These are phyloP conservation scores for Cyberlindnera lachancei DNA, from an alignment of 805 yeast species.

Conservation along the genomic window DNA sequence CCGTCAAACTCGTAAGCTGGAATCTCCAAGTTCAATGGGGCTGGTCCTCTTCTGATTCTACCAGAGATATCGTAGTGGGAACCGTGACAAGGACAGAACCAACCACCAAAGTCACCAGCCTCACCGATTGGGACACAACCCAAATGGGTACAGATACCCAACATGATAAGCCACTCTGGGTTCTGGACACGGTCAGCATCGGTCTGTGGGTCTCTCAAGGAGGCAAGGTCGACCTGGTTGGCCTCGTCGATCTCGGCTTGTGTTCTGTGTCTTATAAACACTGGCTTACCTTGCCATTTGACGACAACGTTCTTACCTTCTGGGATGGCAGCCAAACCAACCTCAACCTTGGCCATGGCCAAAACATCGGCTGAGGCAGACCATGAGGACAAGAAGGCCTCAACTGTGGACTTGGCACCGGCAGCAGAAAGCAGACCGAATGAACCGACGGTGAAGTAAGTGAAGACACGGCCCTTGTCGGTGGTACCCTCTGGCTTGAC, in stretches of 20 bases:
- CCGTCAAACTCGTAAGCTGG: slow-evolving; percentile 86
- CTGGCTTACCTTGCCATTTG: slow-evolving; percentile 99
- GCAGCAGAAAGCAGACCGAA: slow-evolving; percentile 86
- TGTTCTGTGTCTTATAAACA: slow-evolving; percentile 98
- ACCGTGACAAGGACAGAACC: slow-evolving; percentile 99
- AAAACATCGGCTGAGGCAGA: slow-evolving; percentile 98
- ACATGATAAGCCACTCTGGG: slow-evolving; percentile 98
- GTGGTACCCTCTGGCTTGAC: slow-evolving; percentile 62
- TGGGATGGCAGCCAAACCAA: slow-evolving; percentile 87
- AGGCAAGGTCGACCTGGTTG: slow-evolving; percentile 63
- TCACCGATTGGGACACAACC: slow-evolving; percentile 99
- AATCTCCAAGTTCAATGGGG: slow-evolving; percentile 96
- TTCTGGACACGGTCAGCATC: slow-evolving; percentile 91
- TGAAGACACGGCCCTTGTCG: slow-evolving; percentile 76
- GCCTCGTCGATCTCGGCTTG: slow-evolving; percentile 91
- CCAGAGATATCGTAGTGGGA: slow-evolving; percentile 99
- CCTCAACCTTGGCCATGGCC: slow-evolving; percentile 99
- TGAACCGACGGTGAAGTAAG: slow-evolving; percentile 97
- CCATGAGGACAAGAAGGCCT: slow-evolving; percentile 86
- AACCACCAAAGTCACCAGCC: slow-evolving; percentile 99
- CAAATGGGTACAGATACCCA: slow-evolving; percentile 99
- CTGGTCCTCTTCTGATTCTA: slow-evolving; percentile 99
- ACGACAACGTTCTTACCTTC: slow-evolving; percentile 97
- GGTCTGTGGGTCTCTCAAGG: slow-evolving; percentile 89
- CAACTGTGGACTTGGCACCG: slow-evolving; percentile 94